phyloP scores from a whole-genome alignment of 495 filamentous ascomycete species.

The Hyaloscypha variabilis region DNA sequence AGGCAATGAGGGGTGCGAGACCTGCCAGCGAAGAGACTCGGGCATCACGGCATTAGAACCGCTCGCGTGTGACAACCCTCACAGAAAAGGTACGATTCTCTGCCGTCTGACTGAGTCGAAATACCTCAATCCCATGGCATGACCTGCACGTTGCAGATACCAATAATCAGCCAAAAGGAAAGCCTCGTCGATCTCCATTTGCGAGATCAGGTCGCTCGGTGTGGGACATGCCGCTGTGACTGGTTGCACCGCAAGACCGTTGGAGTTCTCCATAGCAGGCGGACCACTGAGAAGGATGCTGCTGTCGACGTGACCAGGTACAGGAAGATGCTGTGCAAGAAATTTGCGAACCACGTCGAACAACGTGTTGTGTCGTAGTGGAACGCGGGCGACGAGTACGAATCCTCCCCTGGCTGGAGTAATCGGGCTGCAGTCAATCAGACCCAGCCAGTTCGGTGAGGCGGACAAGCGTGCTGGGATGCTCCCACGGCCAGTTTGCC shows the following conservation, averaged over 20 bases:
- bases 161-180: slow-evolving; percentile 6
- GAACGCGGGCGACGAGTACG: slow-evolving; percentile 16
- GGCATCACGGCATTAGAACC: slow-evolving; percentile 20
- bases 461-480: slow-evolving; percentile 20
- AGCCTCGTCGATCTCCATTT: not conserved
- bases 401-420: slow-evolving; percentile 10
- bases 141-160: slow-evolving; percentile 15
- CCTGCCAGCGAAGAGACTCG: slow-evolving; percentile 25
- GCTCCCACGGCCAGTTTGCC: slow-evolving; percentile 17
- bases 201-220: slow-evolving; percentile 6
- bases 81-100: slow-evolving; percentile 10
- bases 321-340: not conserved
- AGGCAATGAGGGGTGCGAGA: slow-evolving; percentile 4
- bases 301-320: slow-evolving; percentile 4
- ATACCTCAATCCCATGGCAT: slow-evolving; percentile 18
- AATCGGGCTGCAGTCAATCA: slow-evolving; percentile 18
- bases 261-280: not conserved
- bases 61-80: slow-evolving; percentile 13
- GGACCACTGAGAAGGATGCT: not conserved
- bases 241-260: slow-evolving; percentile 21
- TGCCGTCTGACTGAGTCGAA: slow-evolving; percentile 3
- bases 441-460: slow-evolving; percentile 14
- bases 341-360: slow-evolving; percentile 24
- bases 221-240: slow-evolving; percentile 11
- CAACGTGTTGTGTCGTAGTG: slow-evolving; percentile 19